Percentiles rank a stretch among this genome's conserved stretches.
phyloP scores from a whole-genome alignment of 1,284 basidiomycete genomes.

The Schizopora paradoxa region DNA sequence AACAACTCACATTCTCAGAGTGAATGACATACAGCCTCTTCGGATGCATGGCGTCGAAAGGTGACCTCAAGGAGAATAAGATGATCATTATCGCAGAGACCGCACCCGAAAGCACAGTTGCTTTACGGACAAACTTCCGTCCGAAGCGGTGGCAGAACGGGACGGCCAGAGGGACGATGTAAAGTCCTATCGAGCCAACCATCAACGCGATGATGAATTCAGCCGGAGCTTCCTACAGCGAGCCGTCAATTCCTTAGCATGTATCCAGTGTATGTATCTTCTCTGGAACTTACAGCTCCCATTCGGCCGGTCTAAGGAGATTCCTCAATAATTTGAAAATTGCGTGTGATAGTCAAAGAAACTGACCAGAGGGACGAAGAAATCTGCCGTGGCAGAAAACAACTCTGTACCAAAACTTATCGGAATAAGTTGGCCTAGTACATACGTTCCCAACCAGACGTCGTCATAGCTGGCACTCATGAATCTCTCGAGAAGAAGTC shows the following conservation, averaged over 20 bases:
- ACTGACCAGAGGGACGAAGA: constrained; percentile 88
- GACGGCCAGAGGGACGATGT: constrained; percentile 56
- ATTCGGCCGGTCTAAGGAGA: constrained; percentile 63
- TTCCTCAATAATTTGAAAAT: constrained; percentile 6
- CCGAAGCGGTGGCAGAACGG: constrained; percentile 79
- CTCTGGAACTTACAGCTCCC: constrained; percentile 43
- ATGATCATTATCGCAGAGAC: constrained; percentile 50
- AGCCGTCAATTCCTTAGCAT: too few relatives aligned
- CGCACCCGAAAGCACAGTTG: constrained; percentile 44
- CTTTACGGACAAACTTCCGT: constrained; percentile 38
- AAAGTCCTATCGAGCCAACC: constrained; percentile 55
- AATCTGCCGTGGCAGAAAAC: constrained; percentile 68
- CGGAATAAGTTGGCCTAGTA: constrained; percentile 57
- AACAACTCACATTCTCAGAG: constrained; percentile 74
- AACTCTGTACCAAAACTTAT: constrained; percentile 68
- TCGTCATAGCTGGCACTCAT: constrained; percentile 27
- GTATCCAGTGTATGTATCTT: too few relatives aligned
- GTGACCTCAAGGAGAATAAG: constrained; percentile 54
- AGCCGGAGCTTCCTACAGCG: constrained; percentile 59
- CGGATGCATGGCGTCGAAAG: constrained; percentile 85
- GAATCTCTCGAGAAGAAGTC: constrained; percentile 48
- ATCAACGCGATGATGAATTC: constrained; percentile 88
- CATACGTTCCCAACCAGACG: constrained; percentile 62
- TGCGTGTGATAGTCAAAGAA: constrained; percentile 1
- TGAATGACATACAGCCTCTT: constrained; percentile 85